Percentiles rank a stretch among this genome's conserved stretches.
These are phyloP conservation scores for Crithidia expoeki DNA, from an alignment of 208 protist genomes.

Conservation along the genomic window DNA sequence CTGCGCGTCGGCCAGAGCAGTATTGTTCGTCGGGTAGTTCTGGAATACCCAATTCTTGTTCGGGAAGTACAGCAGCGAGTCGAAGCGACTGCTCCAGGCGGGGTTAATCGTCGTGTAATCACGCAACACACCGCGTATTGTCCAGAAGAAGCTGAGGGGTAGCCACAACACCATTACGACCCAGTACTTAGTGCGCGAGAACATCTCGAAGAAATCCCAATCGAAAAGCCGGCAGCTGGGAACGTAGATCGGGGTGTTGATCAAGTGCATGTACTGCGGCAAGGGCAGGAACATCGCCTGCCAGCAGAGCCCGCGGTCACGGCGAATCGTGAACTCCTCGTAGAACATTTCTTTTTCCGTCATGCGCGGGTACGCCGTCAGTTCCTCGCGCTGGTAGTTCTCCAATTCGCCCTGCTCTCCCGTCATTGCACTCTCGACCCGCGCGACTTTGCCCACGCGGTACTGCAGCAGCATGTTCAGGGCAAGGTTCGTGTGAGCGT, in stretches of 20 bases:
- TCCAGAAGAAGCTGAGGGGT: slow-evolving; percentile 51
- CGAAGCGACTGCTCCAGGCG: slow-evolving; percentile 30
- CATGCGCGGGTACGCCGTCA: slow-evolving; percentile 57
- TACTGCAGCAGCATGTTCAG: slow-evolving; percentile 64
- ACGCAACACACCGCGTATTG: slow-evolving; percentile 35
- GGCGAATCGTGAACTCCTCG: slow-evolving; percentile 53
- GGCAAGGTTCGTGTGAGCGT: slow-evolving; percentile 45
- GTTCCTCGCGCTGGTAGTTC: slow-evolving; percentile 43
- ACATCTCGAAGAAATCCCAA: slow-evolving; percentile 42
- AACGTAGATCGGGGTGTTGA: slow-evolving; percentile 47
- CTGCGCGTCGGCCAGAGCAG: slow-evolving; percentile 32
- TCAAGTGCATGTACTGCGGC: slow-evolving; percentile 52
- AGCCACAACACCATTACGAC: slow-evolving; percentile 45
- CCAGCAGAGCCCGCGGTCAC: slow-evolving; percentile 48
- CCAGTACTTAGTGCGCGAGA: slow-evolving; percentile 59
- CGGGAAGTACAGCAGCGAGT: slow-evolving; percentile 51
- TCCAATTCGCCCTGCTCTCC: slow-evolving; percentile 21
- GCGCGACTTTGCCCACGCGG: slow-evolving; percentile 37
- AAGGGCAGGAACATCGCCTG: slow-evolving; percentile 48
- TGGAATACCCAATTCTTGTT: slow-evolving; percentile 45
- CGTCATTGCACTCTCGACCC: slow-evolving; percentile 10
- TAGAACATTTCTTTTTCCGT: slow-evolving; percentile 49
- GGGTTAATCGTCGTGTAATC: slow-evolving; percentile 38
- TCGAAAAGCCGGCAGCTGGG: slow-evolving; percentile 59
- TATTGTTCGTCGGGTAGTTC: slow-evolving; percentile 37